Evolutionary conservation across 257 asterid species (phyloP), one percentile per base, ranked within the genome.

Genomic region (Gentiana straminea): DNA sequence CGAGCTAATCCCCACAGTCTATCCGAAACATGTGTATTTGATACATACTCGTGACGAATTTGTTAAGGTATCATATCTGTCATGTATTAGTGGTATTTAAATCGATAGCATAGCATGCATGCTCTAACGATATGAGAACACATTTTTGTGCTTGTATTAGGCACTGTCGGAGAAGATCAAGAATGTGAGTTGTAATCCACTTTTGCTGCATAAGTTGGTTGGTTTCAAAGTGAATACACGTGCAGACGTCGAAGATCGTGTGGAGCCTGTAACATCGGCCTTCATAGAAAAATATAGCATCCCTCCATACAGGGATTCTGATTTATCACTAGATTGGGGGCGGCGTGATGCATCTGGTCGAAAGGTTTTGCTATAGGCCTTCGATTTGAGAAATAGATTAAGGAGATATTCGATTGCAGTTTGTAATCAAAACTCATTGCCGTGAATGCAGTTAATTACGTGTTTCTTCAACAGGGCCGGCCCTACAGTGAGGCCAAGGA

Each of bases 1-100:
- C 35, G 62, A 58, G 47, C 46, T 58, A 34, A 34, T 58, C 35
- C 62, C 62, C 5, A 7, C 8, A 13, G 62, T 4, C 7, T 58
- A 7, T 10, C 63, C 63, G 1, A 2, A 48, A 34, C 8, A 13
- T 35, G 9, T 58, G 4, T 58, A 32, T 46, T 44, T 35, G 2
- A 12, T 58, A 35, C 36, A 46, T 36, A 33, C 54, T 33, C 4
- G 62, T 39, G 37, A 8, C n/a, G 3, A 33, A 58, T 4, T 33
- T 36, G 7, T 58, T 0, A 33, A 58, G 62, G 62, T 58, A 47
- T 32, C 9, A 33, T 5, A 52, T 52, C 39, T 52, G 7, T 1
- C 15, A 13, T 52, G 0, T 52, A 33, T 7, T 24, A 24, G 9
- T 35, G 38, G 8, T 7, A 51, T 12, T 11, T 51, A 2, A 4